Conservation (phyloP, 2,329 filamentous ascomycete genomes). For the Sclerotinia trifoliorum region DNA sequence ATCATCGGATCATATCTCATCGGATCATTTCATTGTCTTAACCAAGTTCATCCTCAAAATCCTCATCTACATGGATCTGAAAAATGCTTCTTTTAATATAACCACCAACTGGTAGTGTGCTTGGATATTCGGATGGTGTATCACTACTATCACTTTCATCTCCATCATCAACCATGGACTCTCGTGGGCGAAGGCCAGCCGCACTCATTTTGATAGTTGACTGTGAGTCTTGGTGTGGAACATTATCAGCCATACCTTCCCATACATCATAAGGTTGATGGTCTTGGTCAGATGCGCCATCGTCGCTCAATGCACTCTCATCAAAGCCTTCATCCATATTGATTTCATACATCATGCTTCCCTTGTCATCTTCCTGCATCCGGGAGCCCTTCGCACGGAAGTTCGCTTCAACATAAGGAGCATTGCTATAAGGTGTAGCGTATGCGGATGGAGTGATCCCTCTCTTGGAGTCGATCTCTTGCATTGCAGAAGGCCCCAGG, state of each 20-base stretch:
- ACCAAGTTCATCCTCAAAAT: slow-evolving; percentile 19
- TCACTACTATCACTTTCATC: slow-evolving; percentile 22
- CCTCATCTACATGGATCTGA: slow-evolving; percentile 24
- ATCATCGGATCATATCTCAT: background rate
- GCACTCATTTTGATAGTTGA: slow-evolving; percentile 8
- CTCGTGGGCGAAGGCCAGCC: background rate
- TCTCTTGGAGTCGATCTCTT: slow-evolving; percentile 36
- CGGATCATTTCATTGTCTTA: background rate
- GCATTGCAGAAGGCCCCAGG: slow-evolving; percentile 31
- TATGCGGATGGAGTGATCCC: slow-evolving; percentile 66
- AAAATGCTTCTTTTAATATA: slow-evolving; percentile 5
- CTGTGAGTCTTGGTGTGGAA: background rate
- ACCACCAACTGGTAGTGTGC: slow-evolving; percentile 9
- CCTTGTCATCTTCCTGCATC: slow-evolving; percentile 26
- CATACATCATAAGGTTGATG: slow-evolving; percentile 22
- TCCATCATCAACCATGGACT: slow-evolving; percentile 6
- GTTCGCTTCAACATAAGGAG: slow-evolving; percentile 41
- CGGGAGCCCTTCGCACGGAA: slow-evolving; percentile 23
- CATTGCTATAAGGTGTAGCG: slow-evolving; percentile 70
- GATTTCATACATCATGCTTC: slow-evolving; percentile 34
- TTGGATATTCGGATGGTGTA: slow-evolving; percentile 25
- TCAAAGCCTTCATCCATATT: slow-evolving; percentile 34
- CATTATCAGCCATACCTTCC: slow-evolving; percentile 24
- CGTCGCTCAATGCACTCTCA: slow-evolving; percentile 28
- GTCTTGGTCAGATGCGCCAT: background rate